Base-by-base conservation (phyloP, 441 rosid genomes). In the Croton laevigatus region DNA sequence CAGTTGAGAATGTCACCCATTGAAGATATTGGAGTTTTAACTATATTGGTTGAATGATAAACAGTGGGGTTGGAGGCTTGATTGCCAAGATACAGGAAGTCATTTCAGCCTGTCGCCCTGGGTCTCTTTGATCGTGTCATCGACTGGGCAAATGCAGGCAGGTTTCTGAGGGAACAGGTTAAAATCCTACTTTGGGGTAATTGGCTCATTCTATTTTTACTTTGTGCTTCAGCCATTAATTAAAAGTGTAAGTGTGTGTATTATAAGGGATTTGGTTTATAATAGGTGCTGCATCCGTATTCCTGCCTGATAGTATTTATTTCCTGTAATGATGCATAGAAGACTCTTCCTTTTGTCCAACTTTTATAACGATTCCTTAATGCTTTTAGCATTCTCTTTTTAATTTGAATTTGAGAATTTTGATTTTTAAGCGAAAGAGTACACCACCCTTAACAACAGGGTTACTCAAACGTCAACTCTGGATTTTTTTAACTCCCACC, bases 211-310 rank as follows among this genome's bases (percentile, higher is more conserved):
- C 70, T 17, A 45, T 69, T 71, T 69, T 71, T 66, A 68, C 49
- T 44, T 57, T 52, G 40, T 55, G 32, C 79, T 58, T 71, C 62
- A 22, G 51, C 59, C 65, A 63, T 75, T 72, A 70, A 27, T 27
- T 27, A 27, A 27, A 77, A 75, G 62, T 80, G 71, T 65, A 81
- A 65, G 75, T 68, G 72, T 78, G 76, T 87, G 86, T 82, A 84
- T 74, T 80, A 79, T 82, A 86, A 70, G 70, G 79, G 75, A 75
- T 79, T 49, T 75, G 62, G 75, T 78, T 62, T 75, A 80, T 78
- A 80, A 70, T 40, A 74, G 71, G 62, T 78, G 71, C 73, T 70
- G 73, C 66, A 54, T 62, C 75, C 72, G 73, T 78, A 78, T 65
- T 72, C 72, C 73, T 67, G 48, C 71, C 40, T 62, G 76, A 73